Evolutionary conservation across 345 rosid species (phyloP).

Genomic region (Garcia nutans): DNA sequence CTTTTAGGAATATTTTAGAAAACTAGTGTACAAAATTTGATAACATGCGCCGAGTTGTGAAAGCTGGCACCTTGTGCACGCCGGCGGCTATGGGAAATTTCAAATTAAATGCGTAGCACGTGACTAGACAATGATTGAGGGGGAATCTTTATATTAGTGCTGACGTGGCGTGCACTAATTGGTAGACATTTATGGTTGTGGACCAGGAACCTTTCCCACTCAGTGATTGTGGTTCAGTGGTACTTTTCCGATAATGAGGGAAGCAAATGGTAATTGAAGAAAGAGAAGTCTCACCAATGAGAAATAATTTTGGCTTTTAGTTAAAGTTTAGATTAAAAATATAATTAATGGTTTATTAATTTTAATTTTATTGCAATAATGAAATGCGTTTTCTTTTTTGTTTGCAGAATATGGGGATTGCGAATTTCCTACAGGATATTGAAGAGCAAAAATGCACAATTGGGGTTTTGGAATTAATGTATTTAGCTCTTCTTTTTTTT

Average conservation of each 20-base stretch:
- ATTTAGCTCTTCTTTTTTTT: no score
- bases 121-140: background rate
- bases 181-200: background rate
- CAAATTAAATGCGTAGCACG: background rate
- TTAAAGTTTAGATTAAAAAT: no score
- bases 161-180: slow-evolving; percentile 15
- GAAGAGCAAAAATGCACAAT: background rate
- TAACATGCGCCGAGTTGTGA: background rate
- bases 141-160: slow-evolving; percentile 4
- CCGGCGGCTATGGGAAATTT: slow-evolving; percentile 3
- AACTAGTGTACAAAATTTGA: background rate
- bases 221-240: background rate
- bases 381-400: background rate
- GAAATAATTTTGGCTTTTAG: no score
- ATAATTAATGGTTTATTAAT: background rate
- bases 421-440: slow-evolving; percentile 30
- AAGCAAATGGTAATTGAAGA: no score
- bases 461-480: background rate
- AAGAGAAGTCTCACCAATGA: no score
- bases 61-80: background rate
- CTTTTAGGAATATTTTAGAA: slow-evolving; percentile 2
- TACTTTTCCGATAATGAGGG: no score
- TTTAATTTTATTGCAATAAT: background rate
- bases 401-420: slow-evolving; percentile 32
- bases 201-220: background rate